Evolutionary conservation across 202 grass and related monocot genomes (phyloP).

Genomic region (Setaria viridis): DNA sequence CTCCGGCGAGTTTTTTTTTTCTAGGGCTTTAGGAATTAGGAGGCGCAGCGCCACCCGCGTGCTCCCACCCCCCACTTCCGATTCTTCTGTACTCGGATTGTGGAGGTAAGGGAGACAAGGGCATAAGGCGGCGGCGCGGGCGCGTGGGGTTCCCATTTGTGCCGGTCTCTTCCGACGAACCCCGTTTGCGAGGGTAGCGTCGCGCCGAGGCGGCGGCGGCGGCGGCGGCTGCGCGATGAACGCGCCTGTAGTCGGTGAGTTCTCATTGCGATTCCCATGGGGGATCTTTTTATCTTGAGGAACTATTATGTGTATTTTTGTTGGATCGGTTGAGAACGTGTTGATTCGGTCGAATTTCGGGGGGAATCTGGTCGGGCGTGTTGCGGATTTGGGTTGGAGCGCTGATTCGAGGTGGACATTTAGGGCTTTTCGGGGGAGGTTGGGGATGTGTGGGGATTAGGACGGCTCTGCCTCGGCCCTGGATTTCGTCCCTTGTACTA

Average conservation of each 20-base stretch:
- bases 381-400: neutral
- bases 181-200: neutral
- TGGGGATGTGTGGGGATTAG: constrained; percentile 14
- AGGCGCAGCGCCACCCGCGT: neutral
- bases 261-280: neutral
- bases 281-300: too few species aligned
- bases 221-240: constrained; percentile 61
- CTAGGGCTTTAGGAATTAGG: constrained; percentile 31
- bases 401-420: constrained; percentile 32
- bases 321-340: too few species aligned
- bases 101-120: too few species aligned
- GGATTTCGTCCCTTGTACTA: constrained; percentile 10
- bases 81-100: neutral
- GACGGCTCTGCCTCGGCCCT: constrained; percentile 11
- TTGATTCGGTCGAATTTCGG: neutral
- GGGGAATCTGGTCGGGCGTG: neutral
- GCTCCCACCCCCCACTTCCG: too few species aligned
- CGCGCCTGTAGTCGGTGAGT: constrained; percentile 82
- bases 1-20: neutral
- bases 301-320: neutral
- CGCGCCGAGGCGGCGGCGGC: neutral
- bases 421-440: constrained; percentile 21
- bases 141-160: neutral
- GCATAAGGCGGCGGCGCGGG: too few species aligned
- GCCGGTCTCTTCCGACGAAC: neutral